Base-by-base conservation (phyloP, 352 stramenopile genomes). In the Pythium phragmitis region DNA sequence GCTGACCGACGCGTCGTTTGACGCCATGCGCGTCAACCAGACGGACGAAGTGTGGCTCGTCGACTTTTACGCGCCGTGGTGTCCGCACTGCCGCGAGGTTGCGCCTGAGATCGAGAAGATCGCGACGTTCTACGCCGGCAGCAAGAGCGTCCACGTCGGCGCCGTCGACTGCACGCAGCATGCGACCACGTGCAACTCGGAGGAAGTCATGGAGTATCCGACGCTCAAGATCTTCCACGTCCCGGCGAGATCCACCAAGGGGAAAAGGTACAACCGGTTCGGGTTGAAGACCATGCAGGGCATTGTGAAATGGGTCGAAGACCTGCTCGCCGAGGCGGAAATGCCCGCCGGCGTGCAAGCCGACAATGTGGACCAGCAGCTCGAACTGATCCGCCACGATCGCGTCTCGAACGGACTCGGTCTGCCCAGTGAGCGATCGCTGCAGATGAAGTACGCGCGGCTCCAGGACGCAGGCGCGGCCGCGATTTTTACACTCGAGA, bases 11-110 rank as follows among this genome's bases (percentile, higher is more conserved):
- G 56, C 68, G 48, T 76, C 49, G 51, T 90, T 81, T 58, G 66
- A 71, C n/a, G 60, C 61, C 11, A 79, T 86, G 66, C 58, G 79
- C 65, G 7, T 30, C n/a, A 79, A 83, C 56, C 68, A 69, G 46
- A 79, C 77, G 7, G 53, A 81, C 63, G 74, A 73, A 2, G 79
- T 91, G 26, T 94, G 85, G 85, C 51, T 93, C 43, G 74, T 96
- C 30, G 85, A 96, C 63, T 96, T 92, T 62, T 96, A 96, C 69
- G 77, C 87, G 41, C 83, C 87, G 8, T 94, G 85, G 87, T 96
- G 87, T 61, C 81, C 81, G 26, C 87, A 96, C 64, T 96, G 85
- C 63, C 78, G 79, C 57, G 56, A 88, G 33, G 91, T 96, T 43
- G 87, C 87, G 47, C 85, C 87, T 6, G 74, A 86, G 48, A 85